Evolutionary conservation across 768 basidiomycete species (phyloP).

Genomic region (Serendipita sp.): DNA sequence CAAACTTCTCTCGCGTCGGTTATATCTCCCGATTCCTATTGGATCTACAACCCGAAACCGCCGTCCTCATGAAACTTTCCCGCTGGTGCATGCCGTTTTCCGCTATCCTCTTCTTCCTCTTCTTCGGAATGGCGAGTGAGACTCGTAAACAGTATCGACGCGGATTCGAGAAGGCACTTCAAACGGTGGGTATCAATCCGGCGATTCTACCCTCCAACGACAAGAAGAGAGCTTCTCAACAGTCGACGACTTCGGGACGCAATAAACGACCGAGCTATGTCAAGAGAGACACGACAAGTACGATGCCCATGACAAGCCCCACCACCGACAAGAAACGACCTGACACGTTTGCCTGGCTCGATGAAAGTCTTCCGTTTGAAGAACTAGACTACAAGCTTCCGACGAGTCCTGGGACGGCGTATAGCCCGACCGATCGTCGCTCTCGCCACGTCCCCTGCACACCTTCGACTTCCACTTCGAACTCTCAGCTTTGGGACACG

Average conservation of each 20-base stretch:
- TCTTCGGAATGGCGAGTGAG: conserved; percentile 41
- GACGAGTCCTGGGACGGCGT: background rate
- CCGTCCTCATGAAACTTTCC: background rate
- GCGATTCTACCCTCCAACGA: too few relatives aligned
- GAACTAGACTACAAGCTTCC: background rate
- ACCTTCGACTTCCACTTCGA: background rate
- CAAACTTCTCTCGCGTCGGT: background rate
- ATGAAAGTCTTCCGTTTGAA: background rate
- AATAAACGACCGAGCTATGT: background rate
- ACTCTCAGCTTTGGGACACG: background rate
- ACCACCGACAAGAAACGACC: conserved; percentile 1
- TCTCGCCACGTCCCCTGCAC: background rate
- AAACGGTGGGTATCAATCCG: too few relatives aligned
- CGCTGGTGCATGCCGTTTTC: conserved; percentile 29
- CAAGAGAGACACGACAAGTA: background rate
- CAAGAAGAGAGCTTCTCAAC: too few relatives aligned
- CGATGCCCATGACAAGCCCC: background rate
- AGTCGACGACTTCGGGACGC: too few relatives aligned
- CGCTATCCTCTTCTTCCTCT: conserved; percentile 31
- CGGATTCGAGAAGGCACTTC: too few relatives aligned
- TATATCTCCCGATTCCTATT: background rate
- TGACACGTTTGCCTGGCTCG: conserved; percentile 3
- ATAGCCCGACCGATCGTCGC: background rate
- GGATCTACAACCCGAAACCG: background rate
- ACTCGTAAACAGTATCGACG: conserved; percentile 19